A percentile compares a stretch with the other conserved stretches of the same genome.
phyloP scores from a whole-genome alignment of 495 filamentous ascomycete genomes.

The Halenospora varia region DNA sequence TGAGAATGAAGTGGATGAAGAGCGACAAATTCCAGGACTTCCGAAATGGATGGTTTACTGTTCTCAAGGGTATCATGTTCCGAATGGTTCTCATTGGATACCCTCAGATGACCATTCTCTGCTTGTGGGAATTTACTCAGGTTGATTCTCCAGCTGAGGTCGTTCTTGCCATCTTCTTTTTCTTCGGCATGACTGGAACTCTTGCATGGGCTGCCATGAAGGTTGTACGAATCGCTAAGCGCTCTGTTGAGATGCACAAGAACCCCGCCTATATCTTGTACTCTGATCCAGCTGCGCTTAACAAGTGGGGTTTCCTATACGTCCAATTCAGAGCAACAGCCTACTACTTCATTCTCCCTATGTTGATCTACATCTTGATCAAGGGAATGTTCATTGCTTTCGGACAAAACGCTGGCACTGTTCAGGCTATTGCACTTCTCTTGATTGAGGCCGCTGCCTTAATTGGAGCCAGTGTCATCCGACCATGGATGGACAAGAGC shows the following conservation, averaged over 20 bases:
- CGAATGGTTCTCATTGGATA: constrained; percentile 88
- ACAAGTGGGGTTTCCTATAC: constrained; percentile 99
- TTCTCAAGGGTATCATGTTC: constrained; percentile 89
- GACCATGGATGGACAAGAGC: constrained; percentile 99
- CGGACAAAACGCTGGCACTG: constrained; percentile 64
- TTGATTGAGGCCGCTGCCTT: constrained; percentile 81
- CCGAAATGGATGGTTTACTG: constrained; percentile 81
- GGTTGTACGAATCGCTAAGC: constrained; percentile 82
- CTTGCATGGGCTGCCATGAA: constrained; percentile 87
- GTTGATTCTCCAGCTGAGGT: constrained; percentile 85
- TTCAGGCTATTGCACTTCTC: constrained; percentile 81
- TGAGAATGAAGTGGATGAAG: constrained; percentile 74
- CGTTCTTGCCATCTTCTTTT: constrained; percentile 83
- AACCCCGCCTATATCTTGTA: constrained; percentile 98
- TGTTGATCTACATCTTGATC: constrained; percentile 72
- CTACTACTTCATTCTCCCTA: constrained; percentile 92
- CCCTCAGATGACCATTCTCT: constrained; percentile 87
- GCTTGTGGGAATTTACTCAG: constrained; percentile 89
- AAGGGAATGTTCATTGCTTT: constrained; percentile 93
- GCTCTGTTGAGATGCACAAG: constrained; percentile 86
- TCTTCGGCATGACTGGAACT: constrained; percentile 74
- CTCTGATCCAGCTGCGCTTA: constrained; percentile 85
- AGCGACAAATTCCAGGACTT: constrained; percentile 89
- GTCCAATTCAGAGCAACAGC: constrained; percentile 95
- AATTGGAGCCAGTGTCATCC: constrained; percentile 72